These are phyloP conservation scores for Fragaria vesca DNA, from an alignment of 306 rosid genomes.

Conservation along the genomic window DNA sequence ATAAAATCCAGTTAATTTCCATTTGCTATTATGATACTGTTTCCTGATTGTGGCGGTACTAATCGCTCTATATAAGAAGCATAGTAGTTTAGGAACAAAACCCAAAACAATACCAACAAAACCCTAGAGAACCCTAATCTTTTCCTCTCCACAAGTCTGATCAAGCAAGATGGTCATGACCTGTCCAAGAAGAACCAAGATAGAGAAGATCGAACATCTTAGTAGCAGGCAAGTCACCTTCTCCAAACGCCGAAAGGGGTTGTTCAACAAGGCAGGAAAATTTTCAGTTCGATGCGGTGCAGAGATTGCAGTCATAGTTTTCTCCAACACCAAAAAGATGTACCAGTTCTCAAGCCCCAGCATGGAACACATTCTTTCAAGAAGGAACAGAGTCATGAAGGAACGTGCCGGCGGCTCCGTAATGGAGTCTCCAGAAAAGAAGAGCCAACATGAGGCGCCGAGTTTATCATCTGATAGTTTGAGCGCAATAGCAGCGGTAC, in stretches of 20 bases:
- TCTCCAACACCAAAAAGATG: conserved; percentile 68
- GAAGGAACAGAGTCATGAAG: not conserved
- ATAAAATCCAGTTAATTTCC: not conserved
- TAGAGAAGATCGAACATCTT: conserved; percentile 67
- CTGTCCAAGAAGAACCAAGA: conserved; percentile 55
- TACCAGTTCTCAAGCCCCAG: conserved; percentile 60
- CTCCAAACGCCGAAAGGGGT: conserved; percentile 66
- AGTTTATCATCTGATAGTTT: not conserved
- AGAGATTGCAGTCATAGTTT: conserved; percentile 67
- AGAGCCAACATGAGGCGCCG: not conserved
- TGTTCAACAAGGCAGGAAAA: conserved; percentile 67
- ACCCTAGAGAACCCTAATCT: not conserved
- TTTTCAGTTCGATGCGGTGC: conserved; percentile 67
- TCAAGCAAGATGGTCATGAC: conserved; percentile 38
- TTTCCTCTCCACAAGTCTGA: not conserved
- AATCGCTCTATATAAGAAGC: not conserved
- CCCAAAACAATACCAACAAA: not conserved
- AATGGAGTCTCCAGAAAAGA: not conserved
- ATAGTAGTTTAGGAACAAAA: not conserved
- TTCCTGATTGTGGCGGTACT: conserved; percentile 44
- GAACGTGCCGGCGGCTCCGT: not conserved
- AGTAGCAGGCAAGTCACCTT: conserved; percentile 79
- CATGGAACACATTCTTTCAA: not conserved
- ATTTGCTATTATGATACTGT: conserved; percentile 19
- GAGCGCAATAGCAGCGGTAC: not conserved